Conservation (phyloP, 2,329 filamentous ascomycete genomes). For the Penicillium sp. region DNA sequence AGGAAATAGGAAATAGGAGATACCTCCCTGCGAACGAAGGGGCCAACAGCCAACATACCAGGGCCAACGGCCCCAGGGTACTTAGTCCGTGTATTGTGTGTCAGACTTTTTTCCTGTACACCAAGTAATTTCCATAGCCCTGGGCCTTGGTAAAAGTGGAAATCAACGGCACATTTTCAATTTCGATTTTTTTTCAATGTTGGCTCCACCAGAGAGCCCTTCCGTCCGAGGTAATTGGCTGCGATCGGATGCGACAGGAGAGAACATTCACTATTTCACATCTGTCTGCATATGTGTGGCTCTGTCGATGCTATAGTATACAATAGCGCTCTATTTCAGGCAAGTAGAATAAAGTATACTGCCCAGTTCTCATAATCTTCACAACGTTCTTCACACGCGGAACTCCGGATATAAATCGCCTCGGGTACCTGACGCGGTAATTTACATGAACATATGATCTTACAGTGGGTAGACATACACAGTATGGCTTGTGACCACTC, state of each 20-base stretch:
- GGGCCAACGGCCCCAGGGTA: not conserved
- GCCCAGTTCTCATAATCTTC: not conserved
- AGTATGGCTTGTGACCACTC: too few species aligned
- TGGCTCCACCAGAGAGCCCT: conserved; percentile 23
- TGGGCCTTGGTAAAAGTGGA: conserved; percentile 3
- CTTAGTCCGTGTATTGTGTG: not conserved
- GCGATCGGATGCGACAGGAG: not conserved
- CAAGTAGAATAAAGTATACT: too few species aligned
- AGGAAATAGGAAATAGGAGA: too few species aligned
- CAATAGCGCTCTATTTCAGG: too few species aligned
- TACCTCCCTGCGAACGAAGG: not conserved
- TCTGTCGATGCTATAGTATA: too few species aligned
- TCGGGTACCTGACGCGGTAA: conserved; percentile 15
- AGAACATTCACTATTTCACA: too few species aligned
- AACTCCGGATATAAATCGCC: conserved; percentile 8
- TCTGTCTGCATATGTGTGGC: conserved; percentile 7
- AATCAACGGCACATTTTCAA: conserved; percentile 11
- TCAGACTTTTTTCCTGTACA: conserved; percentile 8
- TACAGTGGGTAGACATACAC: too few species aligned
- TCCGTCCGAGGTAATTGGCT: conserved; percentile 19
- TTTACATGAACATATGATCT: too few species aligned
- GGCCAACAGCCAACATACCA: not conserved
- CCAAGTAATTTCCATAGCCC: too few species aligned
- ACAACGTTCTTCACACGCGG: conserved; percentile 4
- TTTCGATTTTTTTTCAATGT: not conserved